These are phyloP conservation scores for Sphaceloma murrayae DNA, from an alignment of 2,329 filamentous ascomycete genomes.

Conservation along the genomic window DNA sequence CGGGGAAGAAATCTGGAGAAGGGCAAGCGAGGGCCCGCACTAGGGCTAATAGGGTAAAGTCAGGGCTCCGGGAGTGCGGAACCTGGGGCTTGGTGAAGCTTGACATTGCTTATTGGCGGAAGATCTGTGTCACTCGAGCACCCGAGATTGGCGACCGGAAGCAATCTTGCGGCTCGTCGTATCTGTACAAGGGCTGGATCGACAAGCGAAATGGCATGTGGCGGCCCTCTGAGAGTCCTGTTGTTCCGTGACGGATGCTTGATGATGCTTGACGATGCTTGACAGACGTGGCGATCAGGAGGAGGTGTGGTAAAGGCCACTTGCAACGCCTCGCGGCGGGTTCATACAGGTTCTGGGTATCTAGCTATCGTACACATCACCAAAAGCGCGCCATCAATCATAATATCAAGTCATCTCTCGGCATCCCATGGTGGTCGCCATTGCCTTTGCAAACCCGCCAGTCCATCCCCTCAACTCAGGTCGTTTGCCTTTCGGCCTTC, in stretches of 20 bases:
- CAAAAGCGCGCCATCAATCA: too few species aligned
- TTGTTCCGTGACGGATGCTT: constrained; percentile 13
- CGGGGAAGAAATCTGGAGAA: constrained; percentile 12
- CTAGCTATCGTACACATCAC: too few species aligned
- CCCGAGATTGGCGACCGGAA: constrained; percentile 6
- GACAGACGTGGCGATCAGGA: too few species aligned
- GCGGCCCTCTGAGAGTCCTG: background rate
- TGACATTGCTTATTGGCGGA: constrained; percentile 10
- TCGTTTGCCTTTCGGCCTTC: too few species aligned
- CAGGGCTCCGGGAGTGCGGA: constrained; percentile 2
- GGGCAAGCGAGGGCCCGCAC: background rate
- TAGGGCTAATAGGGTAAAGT: constrained; percentile 1
- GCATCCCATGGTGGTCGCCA: too few species aligned
- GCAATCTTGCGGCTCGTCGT: constrained; percentile 4
- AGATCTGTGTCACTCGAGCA: background rate
- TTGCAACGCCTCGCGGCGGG: too few species aligned
- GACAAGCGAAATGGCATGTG: constrained; percentile 13
- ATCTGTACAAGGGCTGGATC: constrained; percentile 4
- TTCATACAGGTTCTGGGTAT: too few species aligned
- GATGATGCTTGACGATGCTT: background rate
- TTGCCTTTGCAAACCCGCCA: too few species aligned
- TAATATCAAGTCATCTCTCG: too few species aligned
- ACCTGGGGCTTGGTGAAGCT: constrained; percentile 11
- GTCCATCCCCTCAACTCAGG: too few species aligned
- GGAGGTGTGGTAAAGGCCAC: too few species aligned